Conservation (phyloP, 2,329 filamentous ascomycete genomes). For the Cercospora sp. region DNA sequence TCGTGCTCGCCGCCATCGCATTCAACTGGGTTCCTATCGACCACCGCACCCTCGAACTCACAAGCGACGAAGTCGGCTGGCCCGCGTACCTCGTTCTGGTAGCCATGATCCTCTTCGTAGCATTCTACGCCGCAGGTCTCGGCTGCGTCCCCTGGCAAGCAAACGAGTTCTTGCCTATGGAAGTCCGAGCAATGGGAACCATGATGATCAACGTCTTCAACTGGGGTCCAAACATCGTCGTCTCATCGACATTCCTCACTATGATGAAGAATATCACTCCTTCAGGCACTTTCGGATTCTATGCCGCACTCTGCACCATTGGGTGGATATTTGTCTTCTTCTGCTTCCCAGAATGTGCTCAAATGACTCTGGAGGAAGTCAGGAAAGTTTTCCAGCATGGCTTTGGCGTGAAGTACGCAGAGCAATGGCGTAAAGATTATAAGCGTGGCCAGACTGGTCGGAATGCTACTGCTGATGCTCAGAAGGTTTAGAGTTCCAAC, state of each 20-base stretch:
- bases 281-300: conserved; percentile 44
- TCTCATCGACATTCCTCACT: conserved; percentile 43
- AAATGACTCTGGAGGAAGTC: conserved; percentile 43
- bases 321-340: conserved; percentile 43
- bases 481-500: neutral
- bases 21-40: neutral
- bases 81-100: conserved; percentile 40
- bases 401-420: conserved; percentile 41
- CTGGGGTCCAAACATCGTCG: conserved; percentile 31
- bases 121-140: conserved; percentile 35
- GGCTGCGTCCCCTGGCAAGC: conserved; percentile 38
- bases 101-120: conserved; percentile 43
- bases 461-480: neutral
- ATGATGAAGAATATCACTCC: conserved; percentile 44
- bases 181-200: neutral
- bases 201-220: neutral
- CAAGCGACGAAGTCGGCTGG: neutral
- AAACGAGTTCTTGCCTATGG: neutral
- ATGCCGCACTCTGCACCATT: conserved; percentile 44
- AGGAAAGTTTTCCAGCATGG: conserved; percentile 41
- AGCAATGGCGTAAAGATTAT: conserved; percentile 38
- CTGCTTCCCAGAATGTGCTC: conserved; percentile 45
- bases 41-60: neutral
- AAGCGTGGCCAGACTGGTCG: neutral
- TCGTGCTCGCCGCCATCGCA: neutral